Base-by-base conservation (phyloP, 768 basidiomycete species). In the Termitomyces sp. region DNA sequence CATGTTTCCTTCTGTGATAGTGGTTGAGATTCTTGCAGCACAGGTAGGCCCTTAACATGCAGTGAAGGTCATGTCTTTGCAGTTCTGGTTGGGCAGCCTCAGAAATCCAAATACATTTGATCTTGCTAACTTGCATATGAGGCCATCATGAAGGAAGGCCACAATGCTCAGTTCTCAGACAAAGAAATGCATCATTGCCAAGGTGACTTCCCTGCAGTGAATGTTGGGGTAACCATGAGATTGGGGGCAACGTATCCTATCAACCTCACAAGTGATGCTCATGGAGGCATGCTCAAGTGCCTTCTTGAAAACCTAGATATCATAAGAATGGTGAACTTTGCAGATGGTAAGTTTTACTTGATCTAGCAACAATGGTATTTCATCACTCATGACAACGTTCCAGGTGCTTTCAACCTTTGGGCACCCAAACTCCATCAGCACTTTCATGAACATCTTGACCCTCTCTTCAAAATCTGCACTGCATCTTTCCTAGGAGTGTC, bases 161-260 rank as follows among this genome's bases (percentile, higher is more conserved):
- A 10, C 3, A 43, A 32, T 2, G 18, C 50, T 22, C 30, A 27
- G 9, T 58, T 58, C 24, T 22, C 27, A 3, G 1, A 51, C 16
- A 24, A 18, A n/a, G n/a, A n/a, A n/a, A n/a, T n/a, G n/a, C n/a
- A n/a, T n/a, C n/a, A n/a, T n/a, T n/a, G n/a, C n/a, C 24, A 32
- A 14, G 56, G 56, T 24, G 26, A 44, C 47, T 51, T 58, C 13
- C 48, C 56, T 27, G 49, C 48, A 20, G 48, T 57, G 2, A 57
- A 57, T 30, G 20, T 44, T n/a, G 39, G 56, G 2, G 32, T 45
- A 4, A 57, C 48, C 2, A 44, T 57, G 48, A 40, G 56, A 18
- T 34, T 51, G n/a, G 47, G 48, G 18, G 42, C 42, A 44, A 43
- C 32, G 14, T 53, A 44, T n/a, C 53, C 53, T 6, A 53, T 30